phyloP scores from a whole-genome alignment of 371 early-diverging fungal genomes.

The Antonospora locustae region DNA sequence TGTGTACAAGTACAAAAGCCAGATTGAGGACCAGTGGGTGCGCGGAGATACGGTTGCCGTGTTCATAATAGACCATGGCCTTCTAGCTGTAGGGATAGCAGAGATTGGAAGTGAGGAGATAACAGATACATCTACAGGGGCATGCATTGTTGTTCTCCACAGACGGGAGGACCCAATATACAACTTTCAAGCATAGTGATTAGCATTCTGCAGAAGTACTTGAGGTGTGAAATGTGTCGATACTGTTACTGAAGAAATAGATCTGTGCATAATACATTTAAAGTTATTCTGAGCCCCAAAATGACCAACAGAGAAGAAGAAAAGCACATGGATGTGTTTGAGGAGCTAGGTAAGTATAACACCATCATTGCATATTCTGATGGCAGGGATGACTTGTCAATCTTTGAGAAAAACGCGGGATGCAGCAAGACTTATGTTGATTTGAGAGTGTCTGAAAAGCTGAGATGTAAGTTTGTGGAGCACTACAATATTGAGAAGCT shows the following conservation, averaged over 20 bases:
- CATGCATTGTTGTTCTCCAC: conserved; percentile 25
- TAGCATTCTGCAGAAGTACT: neutral
- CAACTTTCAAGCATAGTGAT: neutral
- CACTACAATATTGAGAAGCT: conserved; percentile 11
- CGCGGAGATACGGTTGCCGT: conserved; percentile 26
- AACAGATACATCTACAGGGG: conserved; percentile 6
- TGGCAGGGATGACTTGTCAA: neutral
- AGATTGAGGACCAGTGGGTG: conserved; percentile 12
- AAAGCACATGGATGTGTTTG: conserved; percentile 8
- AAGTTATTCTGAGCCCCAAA: no score
- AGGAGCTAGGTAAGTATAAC: conserved; percentile 9
- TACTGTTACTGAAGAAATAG: neutral
- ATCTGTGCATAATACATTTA: neutral
- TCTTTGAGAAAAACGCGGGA: neutral
- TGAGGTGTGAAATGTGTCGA: neutral
- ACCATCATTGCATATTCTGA: conserved; percentile 20
- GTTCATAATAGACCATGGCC: conserved; percentile 14
- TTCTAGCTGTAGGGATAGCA: conserved; percentile 31
- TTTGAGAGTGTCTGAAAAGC: neutral
- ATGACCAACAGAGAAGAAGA: conserved; percentile 1
- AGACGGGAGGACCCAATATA: conserved; percentile 17
- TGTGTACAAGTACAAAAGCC: conserved; percentile 35
- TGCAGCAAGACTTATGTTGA: conserved; percentile 11
- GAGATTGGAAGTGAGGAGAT: conserved; percentile 19
- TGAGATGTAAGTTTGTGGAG: conserved; percentile 17